These are phyloP conservation scores for Pichia sporocuriosa DNA, from an alignment of 805 yeast species.

Conservation along the genomic window DNA sequence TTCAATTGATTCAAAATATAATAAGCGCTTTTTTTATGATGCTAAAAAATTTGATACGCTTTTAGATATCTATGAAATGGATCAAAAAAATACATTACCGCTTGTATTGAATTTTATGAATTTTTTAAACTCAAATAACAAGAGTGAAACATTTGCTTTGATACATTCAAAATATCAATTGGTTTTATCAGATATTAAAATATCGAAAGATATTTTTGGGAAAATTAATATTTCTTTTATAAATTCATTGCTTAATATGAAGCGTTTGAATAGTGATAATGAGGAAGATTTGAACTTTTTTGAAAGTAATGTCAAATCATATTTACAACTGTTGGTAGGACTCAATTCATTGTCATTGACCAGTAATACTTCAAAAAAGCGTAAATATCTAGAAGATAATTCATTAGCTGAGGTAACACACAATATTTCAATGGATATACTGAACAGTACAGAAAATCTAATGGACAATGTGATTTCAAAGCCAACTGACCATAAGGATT, in stretches of 20 bases:
- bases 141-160: conserved; percentile 15
- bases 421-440: neutral
- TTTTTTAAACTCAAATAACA: conserved; percentile 4
- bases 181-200: neutral
- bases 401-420: neutral
- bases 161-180: neutral
- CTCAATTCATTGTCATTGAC: neutral
- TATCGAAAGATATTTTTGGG: conserved; percentile 13
- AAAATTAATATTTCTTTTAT: conserved; percentile 8
- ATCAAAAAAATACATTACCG: conserved; percentile 1
- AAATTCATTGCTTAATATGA: conserved; percentile 11
- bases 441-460: neutral
- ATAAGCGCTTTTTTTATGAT: conserved; percentile 17
- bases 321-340: neutral
- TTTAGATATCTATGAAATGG: conserved; percentile 6
- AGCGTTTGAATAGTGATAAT: neutral
- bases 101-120: conserved; percentile 5
- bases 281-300: neutral
- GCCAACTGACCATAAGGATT: neutral
- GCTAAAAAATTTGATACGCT: neutral
- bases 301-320: neutral
- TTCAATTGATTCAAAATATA: conserved; percentile 18
- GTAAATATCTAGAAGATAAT: conserved; percentile 1
- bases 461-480: neutral
- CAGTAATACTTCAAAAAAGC: neutral